These are phyloP conservation scores for Penicillium pulvis DNA, from an alignment of 495 filamentous ascomycete species.

Conservation along the genomic window DNA sequence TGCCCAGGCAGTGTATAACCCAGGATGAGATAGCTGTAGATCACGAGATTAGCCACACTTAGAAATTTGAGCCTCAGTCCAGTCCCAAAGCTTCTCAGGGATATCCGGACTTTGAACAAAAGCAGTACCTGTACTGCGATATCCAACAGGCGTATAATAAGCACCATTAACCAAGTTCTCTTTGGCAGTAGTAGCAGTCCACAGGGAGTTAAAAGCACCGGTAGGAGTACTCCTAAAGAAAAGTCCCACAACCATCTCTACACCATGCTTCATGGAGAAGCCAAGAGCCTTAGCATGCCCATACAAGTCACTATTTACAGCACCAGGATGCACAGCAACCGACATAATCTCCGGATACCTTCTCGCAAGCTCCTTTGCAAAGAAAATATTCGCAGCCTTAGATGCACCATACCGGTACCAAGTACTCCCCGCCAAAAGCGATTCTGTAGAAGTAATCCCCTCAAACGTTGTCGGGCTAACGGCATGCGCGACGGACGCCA, in stretches of 20 bases:
- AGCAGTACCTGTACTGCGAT: slow-evolving; percentile 34
- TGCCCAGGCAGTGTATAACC: too few species aligned
- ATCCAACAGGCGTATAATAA: slow-evolving; percentile 61
- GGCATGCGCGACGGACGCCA: slow-evolving; percentile 44
- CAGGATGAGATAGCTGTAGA: neutral
- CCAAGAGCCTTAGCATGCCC: slow-evolving; percentile 28
- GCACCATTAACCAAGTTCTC: slow-evolving; percentile 48
- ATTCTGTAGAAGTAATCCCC: slow-evolving; percentile 44
- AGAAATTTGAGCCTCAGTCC: slow-evolving; percentile 58
- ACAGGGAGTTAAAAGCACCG: slow-evolving; percentile 62
- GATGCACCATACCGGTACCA: slow-evolving; percentile 61
- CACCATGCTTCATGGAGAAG: slow-evolving; percentile 25
- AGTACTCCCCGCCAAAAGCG: slow-evolving; percentile 31
- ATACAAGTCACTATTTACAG: slow-evolving; percentile 59
- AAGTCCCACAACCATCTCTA: slow-evolving; percentile 23
- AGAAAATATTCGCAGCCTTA: slow-evolving; percentile 75
- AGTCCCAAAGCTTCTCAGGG: slow-evolving; percentile 60
- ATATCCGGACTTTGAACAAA: slow-evolving; percentile 49
- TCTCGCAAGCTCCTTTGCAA: slow-evolving; percentile 57
- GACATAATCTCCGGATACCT: slow-evolving; percentile 58
- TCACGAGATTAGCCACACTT: slow-evolving; percentile 14
- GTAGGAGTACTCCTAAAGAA: slow-evolving; percentile 37
- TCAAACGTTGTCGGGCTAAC: slow-evolving; percentile 54
- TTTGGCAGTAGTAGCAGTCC: slow-evolving; percentile 47
- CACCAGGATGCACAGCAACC: slow-evolving; percentile 67